phyloP scores from a whole-genome alignment of 345 rosid genomes.

The Toxicodendron radicans region DNA sequence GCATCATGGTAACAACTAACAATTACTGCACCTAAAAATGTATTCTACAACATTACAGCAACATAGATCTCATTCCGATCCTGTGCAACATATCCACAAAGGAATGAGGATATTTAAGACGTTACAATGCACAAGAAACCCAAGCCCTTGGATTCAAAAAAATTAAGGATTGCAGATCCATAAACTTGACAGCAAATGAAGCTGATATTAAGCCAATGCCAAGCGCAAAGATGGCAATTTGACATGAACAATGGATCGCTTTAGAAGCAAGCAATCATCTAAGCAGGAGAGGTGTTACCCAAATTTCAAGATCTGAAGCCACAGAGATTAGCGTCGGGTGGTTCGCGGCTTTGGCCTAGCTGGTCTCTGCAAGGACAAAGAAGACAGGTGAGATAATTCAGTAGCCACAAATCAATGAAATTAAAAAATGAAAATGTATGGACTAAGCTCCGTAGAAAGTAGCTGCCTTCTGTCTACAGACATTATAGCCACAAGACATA shows the following conservation, averaged over 20 bases:
- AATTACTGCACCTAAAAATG: not conserved
- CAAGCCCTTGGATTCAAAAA: conserved; percentile 2
- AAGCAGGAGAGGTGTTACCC: not conserved
- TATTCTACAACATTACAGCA: conserved; percentile 19
- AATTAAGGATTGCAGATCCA: not conserved
- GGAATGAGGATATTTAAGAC: not conserved
- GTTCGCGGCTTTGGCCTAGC: conserved; percentile 79
- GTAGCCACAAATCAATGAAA: not conserved
- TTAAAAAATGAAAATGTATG: not conserved
- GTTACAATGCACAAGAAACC: not conserved
- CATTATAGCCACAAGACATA: not conserved
- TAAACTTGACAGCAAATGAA: conserved; percentile 8
- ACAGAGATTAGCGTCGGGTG: conserved; percentile 54
- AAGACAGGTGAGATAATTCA: conserved; percentile 15
- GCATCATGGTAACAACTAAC: not conserved
- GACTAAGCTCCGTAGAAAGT: not conserved
- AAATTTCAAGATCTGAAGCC: conserved; percentile 15
- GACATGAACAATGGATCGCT: not conserved
- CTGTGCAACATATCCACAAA: not conserved
- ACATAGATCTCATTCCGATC: not conserved
- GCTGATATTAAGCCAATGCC: not conserved
- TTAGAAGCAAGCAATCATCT: conserved; percentile 5
- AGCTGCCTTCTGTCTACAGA: not conserved
- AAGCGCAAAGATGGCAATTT: not conserved
- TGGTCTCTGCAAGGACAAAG: conserved; percentile 56